These are phyloP conservation scores for Aspergillus melleus DNA, from an alignment of 2,329 filamentous ascomycete species.

Conservation along the genomic window DNA sequence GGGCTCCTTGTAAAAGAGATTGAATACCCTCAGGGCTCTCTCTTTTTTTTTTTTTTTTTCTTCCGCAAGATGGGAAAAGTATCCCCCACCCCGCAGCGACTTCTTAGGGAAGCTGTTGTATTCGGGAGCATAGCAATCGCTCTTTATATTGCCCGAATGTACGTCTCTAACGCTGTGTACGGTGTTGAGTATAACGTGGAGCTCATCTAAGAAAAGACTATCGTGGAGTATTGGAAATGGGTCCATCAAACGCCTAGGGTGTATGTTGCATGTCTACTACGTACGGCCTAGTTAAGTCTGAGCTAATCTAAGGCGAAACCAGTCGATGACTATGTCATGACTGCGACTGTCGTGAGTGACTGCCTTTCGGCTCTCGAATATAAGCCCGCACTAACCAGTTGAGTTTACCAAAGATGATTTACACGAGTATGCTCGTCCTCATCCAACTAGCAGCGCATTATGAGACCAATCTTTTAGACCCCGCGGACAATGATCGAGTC, in stretches of 20 bases:
- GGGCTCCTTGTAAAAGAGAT: background rate
- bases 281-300: background rate
- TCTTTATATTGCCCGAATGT: conserved; percentile 32
- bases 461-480: conserved; percentile 42
- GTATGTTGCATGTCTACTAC: background rate
- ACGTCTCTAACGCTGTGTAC: conserved; percentile 6
- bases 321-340: conserved; percentile 43
- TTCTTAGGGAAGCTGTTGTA: conserved; percentile 29
- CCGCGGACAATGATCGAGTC: conserved; percentile 31
- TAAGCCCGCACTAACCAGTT: background rate
- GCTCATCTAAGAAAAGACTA: background rate
- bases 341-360: conserved; percentile 35
- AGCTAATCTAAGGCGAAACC: background rate
- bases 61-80: conserved; percentile 28
- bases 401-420: conserved; percentile 30
- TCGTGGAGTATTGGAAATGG: conserved; percentile 4
- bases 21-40: background rate
- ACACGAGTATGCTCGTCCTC: conserved; percentile 33
- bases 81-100: conserved; percentile 31
- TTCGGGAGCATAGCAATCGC: conserved; percentile 33
- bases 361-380: background rate
- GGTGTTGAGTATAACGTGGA: background rate
- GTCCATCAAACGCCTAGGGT: conserved; percentile 1
- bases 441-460: conserved; percentile 40
- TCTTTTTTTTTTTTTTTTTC: too few species aligned